Base-by-base conservation (phyloP, 176 grass and related monocot genomes). In the Olyra latifolia region DNA sequence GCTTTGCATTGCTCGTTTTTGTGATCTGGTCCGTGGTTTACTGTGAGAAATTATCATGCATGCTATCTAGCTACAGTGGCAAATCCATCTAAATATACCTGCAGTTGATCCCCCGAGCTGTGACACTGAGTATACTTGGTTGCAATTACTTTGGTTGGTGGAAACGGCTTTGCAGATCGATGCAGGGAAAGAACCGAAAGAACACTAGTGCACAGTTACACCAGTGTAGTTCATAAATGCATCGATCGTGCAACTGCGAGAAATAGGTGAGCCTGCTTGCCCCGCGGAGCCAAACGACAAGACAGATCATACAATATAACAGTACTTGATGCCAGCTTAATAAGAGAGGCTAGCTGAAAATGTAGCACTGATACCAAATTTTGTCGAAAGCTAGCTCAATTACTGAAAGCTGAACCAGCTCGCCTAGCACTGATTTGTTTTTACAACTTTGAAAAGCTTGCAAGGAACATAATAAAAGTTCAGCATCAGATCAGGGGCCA, bases 111-210 rank as follows among this genome's bases (percentile, higher is more conserved):
- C 15, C 14, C 15, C 15, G 5, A 35, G 2, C 32, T 35, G 32
- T 35, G 32, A 35, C 32, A 35, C 32, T 35, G 32, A 2, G 32
- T 4, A 35, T 35, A 19, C 10, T 62, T 49, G 3, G 41, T 16
- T 8, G 69, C 69, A 81, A 81, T 87, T 82, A 87, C 50, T 83
- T 40, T 32, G 68, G 67, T 83, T 60, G 68, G 59, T 88, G 58
- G 41, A 59, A 44, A 75, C 70, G 30, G 62, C 8, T 35, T 35
- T 35, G 32, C 32, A 35, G 32, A 62, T n/a, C n/a, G n/a, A n/a
- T 44, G 77, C 69, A 8, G 32, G 53, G 57, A 62, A 49, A 64
- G 42, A 70, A 77, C 73, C 43, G 42, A 78, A 78, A 75, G 46
- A 83, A 75, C 46, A 75, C 58, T 13, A 41, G 40, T 50, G 29